Evolutionary conservation across 805 yeast species (phyloP), one percentile per base, ranked within the genome.

Genomic region (Barnettozyma pratensis): DNA sequence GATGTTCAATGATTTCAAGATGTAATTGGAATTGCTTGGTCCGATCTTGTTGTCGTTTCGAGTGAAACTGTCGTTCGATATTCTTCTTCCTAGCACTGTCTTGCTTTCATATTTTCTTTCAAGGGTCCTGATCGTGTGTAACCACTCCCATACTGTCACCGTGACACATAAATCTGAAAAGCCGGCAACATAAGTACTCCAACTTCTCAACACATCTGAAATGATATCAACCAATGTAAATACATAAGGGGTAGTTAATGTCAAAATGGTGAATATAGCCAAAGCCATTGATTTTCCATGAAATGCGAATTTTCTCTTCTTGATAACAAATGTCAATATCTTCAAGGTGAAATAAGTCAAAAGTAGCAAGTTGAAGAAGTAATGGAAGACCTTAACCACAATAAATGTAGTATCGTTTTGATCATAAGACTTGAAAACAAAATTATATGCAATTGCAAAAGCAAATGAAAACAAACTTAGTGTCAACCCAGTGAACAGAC

Each of bases 121-220:
- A 39, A 77, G 59, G 14, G 70, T 58, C 52, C 77, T 74, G 39
- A 81, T 79, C 40, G 79, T 74, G 56, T 70, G 76, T 8, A 81
- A 63, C 84, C 88, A 80, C 63, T 83, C 88, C 85, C 87, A 83
- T 1, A 80, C 71, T 27, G 79, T 69, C 1, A 82, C 76, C 14
- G 75, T 66, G 4, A 80, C 64, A 35, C 79, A 70, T 12, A 80
- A 70, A 42, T 77, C 76, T 6, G 79, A 57, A 38, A 81, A 71
- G 4, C 76, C 68, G 10, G 73, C 57, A 5, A 77, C 66, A 31
- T 70, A 67, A 0, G 75, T 63, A 59, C 85, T 72, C 72, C 85
- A 76, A 11, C 70, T 70, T n/a, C 70, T 68, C 28, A 74, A 63
- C 71, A 74, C 68, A 34, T 60, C 60, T 27, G 57, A 71, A 38